Evolutionary conservation across 2,329 filamentous ascomycete genomes (phyloP).

Genomic region (Penicillium corylophilum): DNA sequence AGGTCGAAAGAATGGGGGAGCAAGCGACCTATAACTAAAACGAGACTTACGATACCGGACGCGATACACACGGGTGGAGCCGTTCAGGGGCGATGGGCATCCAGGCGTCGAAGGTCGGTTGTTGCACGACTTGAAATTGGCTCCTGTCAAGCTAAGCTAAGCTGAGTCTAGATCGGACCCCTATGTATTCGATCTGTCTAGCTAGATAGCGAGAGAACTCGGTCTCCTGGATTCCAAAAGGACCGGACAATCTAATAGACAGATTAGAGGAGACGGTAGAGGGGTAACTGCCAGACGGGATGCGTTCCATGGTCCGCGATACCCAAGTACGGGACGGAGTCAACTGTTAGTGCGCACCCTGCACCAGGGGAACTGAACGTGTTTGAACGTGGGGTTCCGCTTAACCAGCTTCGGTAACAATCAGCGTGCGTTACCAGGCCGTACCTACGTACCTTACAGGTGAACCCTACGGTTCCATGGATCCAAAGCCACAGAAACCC

Average conservation of each 20-base stretch:
- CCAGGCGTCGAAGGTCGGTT: too few relatives aligned
- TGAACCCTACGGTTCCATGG: background rate
- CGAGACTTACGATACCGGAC: background rate
- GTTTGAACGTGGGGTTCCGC: constrained; percentile 12
- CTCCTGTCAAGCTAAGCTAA: too few relatives aligned
- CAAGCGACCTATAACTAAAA: background rate
- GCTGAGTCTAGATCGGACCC: too few relatives aligned
- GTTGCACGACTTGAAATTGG: background rate
- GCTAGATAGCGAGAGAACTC: too few relatives aligned
- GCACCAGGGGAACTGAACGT: constrained; percentile 18
- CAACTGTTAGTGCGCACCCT: constrained; percentile 1
- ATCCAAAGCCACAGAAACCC: background rate
- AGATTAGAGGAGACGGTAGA: too few relatives aligned
- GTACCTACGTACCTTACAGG: background rate
- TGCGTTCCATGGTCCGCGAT: background rate
- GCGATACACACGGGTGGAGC: background rate
- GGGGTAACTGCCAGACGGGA: background rate
- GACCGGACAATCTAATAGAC: too few relatives aligned
- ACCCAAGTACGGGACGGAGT: background rate
- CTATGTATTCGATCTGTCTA: too few relatives aligned
- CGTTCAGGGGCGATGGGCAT: constrained; percentile 9
- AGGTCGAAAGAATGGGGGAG: background rate
- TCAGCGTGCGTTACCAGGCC: constrained; percentile 3
- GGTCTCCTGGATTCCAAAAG: too few relatives aligned
- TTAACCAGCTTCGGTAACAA: constrained; percentile 11